Evolutionary conservation across 257 asterid species (phyloP).

Genomic region (Phtheirospermum japonicum): DNA sequence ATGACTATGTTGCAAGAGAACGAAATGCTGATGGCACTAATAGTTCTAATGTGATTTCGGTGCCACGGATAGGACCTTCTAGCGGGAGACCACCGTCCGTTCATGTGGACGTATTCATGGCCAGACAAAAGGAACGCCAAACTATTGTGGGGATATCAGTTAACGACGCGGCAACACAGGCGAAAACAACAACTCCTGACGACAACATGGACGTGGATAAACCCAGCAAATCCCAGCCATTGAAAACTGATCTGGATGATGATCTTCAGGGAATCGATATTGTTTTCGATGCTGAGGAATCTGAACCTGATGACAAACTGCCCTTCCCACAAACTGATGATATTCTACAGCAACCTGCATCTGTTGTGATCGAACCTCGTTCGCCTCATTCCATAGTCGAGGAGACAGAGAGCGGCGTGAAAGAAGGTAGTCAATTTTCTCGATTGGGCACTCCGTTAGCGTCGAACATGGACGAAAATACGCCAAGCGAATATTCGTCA

Average conservation of each 20-base stretch:
- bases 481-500: conserved; percentile 71
- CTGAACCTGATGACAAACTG: conserved; percentile 80
- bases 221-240: conserved; percentile 47
- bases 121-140: conserved; percentile 93
- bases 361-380: conserved; percentile 50
- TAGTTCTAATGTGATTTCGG: conserved; percentile 71
- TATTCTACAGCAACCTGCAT: conserved; percentile 54
- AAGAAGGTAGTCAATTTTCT: conserved; percentile 58
- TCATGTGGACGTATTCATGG: conserved; percentile 97
- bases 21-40: conserved; percentile 75
- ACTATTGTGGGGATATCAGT: conserved; percentile 41
- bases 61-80: conserved; percentile 71
- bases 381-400: conserved; percentile 89
- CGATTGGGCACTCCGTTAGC: conserved; percentile 49
- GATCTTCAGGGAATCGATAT: conserved; percentile 97
- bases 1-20: conserved; percentile 94
- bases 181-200: conserved; percentile 47
- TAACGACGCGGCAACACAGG: conserved; percentile 48
- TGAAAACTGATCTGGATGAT: conserved; percentile 86
- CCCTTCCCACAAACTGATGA: conserved; percentile 90
- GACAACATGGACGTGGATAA: conserved; percentile 46
- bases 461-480: conserved; percentile 64
- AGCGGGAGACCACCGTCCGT: conserved; percentile 94
- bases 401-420: conserved; percentile 77
- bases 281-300: conserved; percentile 93